Percentiles rank a stretch among this genome's conserved stretches.
Conservation (phyloP, 768 basidiomycete species). For the Botryobasidium botryosum region DNA sequence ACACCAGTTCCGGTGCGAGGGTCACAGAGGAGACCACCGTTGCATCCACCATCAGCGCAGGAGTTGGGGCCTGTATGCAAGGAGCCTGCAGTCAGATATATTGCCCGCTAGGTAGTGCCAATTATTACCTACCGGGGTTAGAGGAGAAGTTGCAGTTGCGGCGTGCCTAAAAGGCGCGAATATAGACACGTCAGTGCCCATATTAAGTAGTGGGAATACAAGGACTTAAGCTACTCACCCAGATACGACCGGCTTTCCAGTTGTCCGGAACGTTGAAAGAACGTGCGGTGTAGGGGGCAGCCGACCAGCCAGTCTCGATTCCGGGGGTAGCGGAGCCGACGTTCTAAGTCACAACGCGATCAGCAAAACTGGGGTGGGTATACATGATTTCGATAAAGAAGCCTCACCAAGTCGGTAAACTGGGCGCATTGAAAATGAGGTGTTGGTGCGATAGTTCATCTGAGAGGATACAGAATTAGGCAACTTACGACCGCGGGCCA, state of each 20-base stretch:
- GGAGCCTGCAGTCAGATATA: no score
- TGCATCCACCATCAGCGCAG: conserved; percentile 10
- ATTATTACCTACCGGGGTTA: no score
- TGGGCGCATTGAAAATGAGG: neutral
- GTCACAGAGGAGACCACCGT: conserved; percentile 24
- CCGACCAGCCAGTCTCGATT: conserved; percentile 14
- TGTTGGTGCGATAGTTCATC: neutral
- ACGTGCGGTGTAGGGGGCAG: conserved; percentile 4
- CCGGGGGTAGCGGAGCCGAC: conserved; percentile 5
- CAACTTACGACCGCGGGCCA: conserved; percentile 10
- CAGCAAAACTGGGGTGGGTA: neutral
- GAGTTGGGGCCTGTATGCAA: conserved; percentile 12
- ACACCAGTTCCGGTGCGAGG: conserved; percentile 23
- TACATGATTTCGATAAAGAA: neutral
- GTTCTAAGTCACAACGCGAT: neutral
- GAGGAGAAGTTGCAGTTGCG: conserved; percentile 10
- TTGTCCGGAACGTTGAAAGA: conserved; percentile 13
- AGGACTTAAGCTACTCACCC: conserved; percentile 2
- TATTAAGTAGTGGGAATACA: neutral
- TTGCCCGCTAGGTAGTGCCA: no score
- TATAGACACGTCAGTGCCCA: no score
- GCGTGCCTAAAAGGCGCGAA: conserved; percentile 4
- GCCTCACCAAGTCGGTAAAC: conserved; percentile 4
- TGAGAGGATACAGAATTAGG: neutral
- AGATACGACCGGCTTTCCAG: conserved; percentile 15